Evolutionary conservation across 2,329 filamentous ascomycete species (phyloP), one percentile per base, ranked within the genome.

Genomic region (Didymella exigua): DNA sequence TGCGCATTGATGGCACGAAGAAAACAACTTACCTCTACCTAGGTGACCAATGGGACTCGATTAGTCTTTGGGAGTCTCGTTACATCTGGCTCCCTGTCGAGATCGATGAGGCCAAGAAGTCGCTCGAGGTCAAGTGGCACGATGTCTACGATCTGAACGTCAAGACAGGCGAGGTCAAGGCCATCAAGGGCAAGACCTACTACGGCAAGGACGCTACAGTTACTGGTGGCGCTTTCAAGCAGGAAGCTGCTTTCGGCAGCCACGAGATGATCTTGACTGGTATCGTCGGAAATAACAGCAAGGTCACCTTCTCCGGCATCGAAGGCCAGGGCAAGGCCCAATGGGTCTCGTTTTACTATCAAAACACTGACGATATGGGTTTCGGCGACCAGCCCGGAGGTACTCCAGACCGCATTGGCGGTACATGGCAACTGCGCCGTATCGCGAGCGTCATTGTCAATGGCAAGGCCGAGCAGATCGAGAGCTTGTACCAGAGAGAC

Each of bases 381-480:
- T 86, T 83, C 49, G 84, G 84, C 0, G 76, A 78, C 54, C 76
- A 78, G 56, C 72, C 85, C 2, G 81, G 79, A 37, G 85, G 84
- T 5, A 72, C 75, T 0, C 85, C 85, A 0, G 84, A 87, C 63
- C 80, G 85, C 6, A 86, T 87, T 49, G 81, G 81, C 5, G 84
- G 85, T 0, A 71, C 76, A 0, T 87, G 84, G 84, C 82, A 85
- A 56, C 72, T 87, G 5, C 79, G 84, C 4, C 79, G 85, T 9
- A 82, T 87, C 51, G 81, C 81, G 62, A 85, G 84, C 42, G 84
- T 87, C 2, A 74, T 86, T 0, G 82, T 87, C 2, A 87, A 85
- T 56, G 80, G 77, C 2, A 75, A 79, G 45, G 78, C 73, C 0
- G 75, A 81, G 41, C 76, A 78, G 23, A 74, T 83, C 2, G 74